A percentile compares a stretch with the other conserved stretches of the same genome.
Evolutionary conservation across 441 rosid genomes (phyloP).

Genomic region (Aleurites moluccanus): DNA sequence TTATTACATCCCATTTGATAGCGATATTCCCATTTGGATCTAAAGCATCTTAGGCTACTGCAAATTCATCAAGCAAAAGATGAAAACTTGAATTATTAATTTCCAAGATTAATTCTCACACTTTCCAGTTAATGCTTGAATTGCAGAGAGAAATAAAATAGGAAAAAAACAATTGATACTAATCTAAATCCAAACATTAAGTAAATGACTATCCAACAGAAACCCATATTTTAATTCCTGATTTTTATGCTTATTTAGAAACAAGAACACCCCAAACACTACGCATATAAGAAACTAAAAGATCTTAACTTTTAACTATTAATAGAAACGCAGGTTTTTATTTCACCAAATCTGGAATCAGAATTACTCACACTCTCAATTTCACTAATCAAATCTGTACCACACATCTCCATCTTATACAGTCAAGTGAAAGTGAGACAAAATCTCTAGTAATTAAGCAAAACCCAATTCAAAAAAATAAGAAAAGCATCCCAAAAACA

Average conservation of each 20-base stretch:
- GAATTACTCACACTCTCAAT: background rate
- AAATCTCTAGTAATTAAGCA: background rate
- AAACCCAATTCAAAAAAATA: conserved; percentile 17
- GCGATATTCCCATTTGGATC: conserved; percentile 92
- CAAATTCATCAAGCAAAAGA: conserved; percentile 20
- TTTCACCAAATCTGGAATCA: background rate
- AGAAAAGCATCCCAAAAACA: conserved; percentile 3
- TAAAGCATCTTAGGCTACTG: conserved; percentile 83
- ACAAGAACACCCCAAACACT: no score
- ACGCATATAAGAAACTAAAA: conserved; percentile 16
- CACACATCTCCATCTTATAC: background rate
- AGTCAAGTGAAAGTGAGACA: conserved; percentile 6
- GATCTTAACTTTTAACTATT: conserved; percentile 20
- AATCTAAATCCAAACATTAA: background rate
- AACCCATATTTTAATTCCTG: background rate
- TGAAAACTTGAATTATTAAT: conserved; percentile 16
- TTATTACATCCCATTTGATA: conserved; percentile 81
- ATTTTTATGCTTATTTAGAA: background rate
- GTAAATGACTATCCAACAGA: background rate
- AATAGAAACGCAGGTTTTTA: background rate
- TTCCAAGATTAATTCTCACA: conserved; percentile 8
- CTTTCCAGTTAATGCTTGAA: conserved; percentile 1
- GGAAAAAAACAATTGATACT: conserved; percentile 7
- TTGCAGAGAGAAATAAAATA: background rate
- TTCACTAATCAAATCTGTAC: background rate